phyloP scores from a whole-genome alignment of 75 land plant species.

The Sequoia sempervirens region DNA sequence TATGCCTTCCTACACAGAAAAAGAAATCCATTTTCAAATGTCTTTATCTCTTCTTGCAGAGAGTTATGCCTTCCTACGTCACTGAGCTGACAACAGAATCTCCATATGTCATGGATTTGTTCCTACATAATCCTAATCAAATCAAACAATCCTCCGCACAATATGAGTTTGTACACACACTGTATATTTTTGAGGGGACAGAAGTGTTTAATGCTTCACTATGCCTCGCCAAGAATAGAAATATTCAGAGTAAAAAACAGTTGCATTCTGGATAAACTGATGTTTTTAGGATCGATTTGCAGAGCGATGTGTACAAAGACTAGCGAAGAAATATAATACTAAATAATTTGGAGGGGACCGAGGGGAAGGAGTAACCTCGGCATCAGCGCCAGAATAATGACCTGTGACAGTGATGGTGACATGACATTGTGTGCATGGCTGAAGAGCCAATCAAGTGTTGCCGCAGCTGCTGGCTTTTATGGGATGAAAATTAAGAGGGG shows the following conservation, averaged over 20 bases:
- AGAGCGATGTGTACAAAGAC: not conserved
- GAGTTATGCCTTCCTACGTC: conserved; percentile 1
- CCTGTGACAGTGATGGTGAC: not conserved
- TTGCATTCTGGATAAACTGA: not conserved
- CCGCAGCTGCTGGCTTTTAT: not conserved
- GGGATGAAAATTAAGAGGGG: not conserved
- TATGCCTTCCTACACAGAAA: not conserved
- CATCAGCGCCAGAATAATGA: not conserved
- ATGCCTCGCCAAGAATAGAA: not conserved
- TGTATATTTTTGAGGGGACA: not conserved
- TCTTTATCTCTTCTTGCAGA: not conserved
- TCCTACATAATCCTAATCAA: not conserved
- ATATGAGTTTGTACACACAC: not conserved
- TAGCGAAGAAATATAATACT: not conserved
- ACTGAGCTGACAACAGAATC: conserved; percentile 7
- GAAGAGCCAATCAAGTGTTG: not conserved
- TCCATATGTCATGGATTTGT: not conserved
- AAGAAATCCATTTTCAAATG: not conserved
- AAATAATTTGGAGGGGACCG: not conserved
- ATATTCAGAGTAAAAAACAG: not conserved
- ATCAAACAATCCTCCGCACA: not conserved
- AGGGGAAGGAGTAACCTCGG: not conserved
- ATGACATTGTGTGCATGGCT: not conserved
- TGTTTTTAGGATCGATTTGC: not conserved
- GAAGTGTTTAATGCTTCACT: not conserved